phyloP scores from a whole-genome alignment of 2,329 filamentous ascomycete genomes.

The Trichophyton verrucosum region DNA sequence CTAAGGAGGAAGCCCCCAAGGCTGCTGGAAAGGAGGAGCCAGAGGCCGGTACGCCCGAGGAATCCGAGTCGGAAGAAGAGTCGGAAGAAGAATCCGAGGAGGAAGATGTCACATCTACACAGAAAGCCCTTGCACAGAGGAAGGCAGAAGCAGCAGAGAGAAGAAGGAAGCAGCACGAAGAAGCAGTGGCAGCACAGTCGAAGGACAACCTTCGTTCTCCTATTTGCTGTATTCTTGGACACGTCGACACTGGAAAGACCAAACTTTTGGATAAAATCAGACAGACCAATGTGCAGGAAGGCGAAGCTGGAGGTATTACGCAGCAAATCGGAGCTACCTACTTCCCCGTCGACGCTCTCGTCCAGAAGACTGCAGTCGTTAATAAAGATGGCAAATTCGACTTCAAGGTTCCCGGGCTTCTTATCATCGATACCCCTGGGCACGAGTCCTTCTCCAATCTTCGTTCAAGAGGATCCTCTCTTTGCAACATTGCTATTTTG shows the following conservation, averaged over 20 bases:
- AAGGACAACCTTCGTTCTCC: conserved; percentile 92
- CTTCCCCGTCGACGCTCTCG: conserved; percentile 88
- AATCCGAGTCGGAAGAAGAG: conserved; percentile 44
- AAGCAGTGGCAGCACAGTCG: conserved; percentile 78
- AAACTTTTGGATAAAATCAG: conserved; percentile 97
- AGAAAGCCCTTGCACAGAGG: conserved; percentile 58
- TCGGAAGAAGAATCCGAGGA: conserved; percentile 46
- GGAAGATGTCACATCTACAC: conserved; percentile 60
- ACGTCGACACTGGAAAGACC: conserved; percentile 99
- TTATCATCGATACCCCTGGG: conserved; percentile 96
- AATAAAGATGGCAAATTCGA: conserved; percentile 84
- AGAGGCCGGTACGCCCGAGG: conserved; percentile 23
- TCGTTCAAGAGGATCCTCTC: conserved; percentile 87
- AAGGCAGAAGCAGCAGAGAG: conserved; percentile 84
- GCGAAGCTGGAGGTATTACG: conserved; percentile 97
- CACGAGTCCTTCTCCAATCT: conserved; percentile 99
- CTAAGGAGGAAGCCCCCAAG: conserved; percentile 18
- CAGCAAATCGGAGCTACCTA: conserved; percentile 99
- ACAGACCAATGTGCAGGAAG: conserved; percentile 96
- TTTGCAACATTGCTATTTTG: conserved; percentile 98
- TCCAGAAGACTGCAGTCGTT: conserved; percentile 84
- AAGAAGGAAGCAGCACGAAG: conserved; percentile 80
- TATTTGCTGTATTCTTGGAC: conserved; percentile 98
- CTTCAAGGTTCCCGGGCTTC: conserved; percentile 91
- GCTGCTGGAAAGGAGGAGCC: conserved; percentile 18